These are phyloP conservation scores for Arthroderma sp. DNA, from an alignment of 2,329 filamentous ascomycete genomes.

Conservation along the genomic window DNA sequence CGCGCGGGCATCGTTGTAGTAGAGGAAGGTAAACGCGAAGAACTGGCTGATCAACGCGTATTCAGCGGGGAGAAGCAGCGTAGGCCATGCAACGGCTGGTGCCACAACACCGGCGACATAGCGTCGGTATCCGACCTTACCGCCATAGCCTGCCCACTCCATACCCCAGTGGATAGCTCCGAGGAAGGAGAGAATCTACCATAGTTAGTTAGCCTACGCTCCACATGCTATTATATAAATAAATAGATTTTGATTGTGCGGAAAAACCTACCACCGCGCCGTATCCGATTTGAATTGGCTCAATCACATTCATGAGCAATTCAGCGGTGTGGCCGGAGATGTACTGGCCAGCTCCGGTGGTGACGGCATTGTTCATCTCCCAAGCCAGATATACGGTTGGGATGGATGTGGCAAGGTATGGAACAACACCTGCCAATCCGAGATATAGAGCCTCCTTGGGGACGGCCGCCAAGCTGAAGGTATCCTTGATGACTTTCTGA, in stretches of 20 bases:
- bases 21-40: conserved; percentile 68
- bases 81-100: conserved; percentile 77
- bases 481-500: conserved; percentile 54
- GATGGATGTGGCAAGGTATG: conserved; percentile 73
- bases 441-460: conserved; percentile 55
- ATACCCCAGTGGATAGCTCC: conserved; percentile 91
- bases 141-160: conserved; percentile 61
- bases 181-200: conserved; percentile 76
- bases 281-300: conserved; percentile 82
- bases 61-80: conserved; percentile 68
- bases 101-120: conserved; percentile 74
- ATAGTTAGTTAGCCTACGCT: too few relatives aligned
- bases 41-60: conserved; percentile 81
- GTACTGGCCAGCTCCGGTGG: conserved; percentile 48
- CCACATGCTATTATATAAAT: background rate
- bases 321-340: conserved; percentile 60
- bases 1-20: conserved; percentile 69
- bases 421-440: conserved; percentile 65
- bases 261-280: conserved; percentile 57
- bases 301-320: conserved; percentile 58
- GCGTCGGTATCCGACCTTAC: conserved; percentile 58
- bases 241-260: background rate
- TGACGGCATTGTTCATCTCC: conserved; percentile 59
- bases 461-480: conserved; percentile 51
- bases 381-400: conserved; percentile 72